phyloP scores from a whole-genome alignment of 2,329 filamentous ascomycete species.

The Gnomoniopsis smithogilvyi region DNA sequence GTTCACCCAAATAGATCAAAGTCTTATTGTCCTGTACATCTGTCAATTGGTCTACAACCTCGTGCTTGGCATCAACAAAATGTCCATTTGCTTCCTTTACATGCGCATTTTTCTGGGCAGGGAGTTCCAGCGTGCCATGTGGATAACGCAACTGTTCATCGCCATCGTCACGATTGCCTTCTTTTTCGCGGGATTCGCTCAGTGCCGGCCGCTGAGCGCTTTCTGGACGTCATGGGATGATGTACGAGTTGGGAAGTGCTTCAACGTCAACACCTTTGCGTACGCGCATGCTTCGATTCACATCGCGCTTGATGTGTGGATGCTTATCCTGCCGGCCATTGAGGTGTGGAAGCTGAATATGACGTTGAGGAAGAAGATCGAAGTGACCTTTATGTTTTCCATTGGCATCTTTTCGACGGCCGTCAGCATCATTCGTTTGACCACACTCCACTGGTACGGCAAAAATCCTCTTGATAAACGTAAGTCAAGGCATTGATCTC shows the following conservation, averaged over 20 bases:
- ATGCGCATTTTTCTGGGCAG: conserved; percentile 1
- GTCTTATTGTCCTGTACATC: not conserved
- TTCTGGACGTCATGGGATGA: conserved; percentile 2
- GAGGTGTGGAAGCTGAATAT: conserved; percentile 36
- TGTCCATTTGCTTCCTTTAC: conserved; percentile 8
- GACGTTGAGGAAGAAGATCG: conserved; percentile 36
- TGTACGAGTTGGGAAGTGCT: not conserved
- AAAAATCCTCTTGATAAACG: no score
- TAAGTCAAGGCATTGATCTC: no score
- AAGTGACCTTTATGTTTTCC: conserved; percentile 34
- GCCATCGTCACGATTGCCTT: not conserved
- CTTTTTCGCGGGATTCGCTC: not conserved
- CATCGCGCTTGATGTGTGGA: conserved; percentile 37
- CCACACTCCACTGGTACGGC: not conserved
- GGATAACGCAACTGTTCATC: conserved; percentile 1
- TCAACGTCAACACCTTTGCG: not conserved
- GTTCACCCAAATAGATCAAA: not conserved
- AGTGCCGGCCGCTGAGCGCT: not conserved
- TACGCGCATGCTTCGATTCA: conserved; percentile 36
- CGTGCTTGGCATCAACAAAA: conserved; percentile 1
- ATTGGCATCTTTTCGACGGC: conserved; percentile 24
- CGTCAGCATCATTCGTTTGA: not conserved
- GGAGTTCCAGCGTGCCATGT: not conserved
- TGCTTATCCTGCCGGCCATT: conserved; percentile 35
- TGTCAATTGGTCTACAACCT: not conserved